Percentiles rank a stretch among this genome's conserved stretches.
phyloP scores from a whole-genome alignment of 78 protist genomes.

The Cyanophora paradoxa region DNA sequence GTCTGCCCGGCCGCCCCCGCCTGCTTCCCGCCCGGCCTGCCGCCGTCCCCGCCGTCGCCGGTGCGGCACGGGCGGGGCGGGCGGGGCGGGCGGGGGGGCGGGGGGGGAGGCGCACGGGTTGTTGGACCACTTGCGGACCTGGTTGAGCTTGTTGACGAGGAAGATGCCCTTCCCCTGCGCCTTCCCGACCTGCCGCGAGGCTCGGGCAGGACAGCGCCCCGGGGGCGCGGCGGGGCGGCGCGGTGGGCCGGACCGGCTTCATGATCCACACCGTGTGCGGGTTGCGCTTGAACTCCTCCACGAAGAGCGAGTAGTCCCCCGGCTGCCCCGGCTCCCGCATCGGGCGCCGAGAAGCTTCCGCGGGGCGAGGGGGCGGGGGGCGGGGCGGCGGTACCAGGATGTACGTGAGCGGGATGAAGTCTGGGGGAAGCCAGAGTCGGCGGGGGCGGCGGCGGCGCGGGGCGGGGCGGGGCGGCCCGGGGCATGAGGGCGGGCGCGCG shows the following conservation, averaged over 20 bases:
- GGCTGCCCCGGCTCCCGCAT: too few relatives aligned
- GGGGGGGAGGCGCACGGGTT: neutral
- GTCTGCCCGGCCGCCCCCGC: too few relatives aligned
- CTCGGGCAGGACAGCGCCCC: too few relatives aligned
- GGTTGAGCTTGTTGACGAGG: slow-evolving; percentile 64
- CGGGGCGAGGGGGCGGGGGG: neutral
- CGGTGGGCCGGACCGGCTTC: slow-evolving; percentile 54
- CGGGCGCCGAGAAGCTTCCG: too few relatives aligned
- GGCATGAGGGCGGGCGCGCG: neutral
- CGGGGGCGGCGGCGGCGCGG: neutral
- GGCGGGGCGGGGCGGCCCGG: neutral
- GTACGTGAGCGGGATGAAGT: slow-evolving; percentile 46
- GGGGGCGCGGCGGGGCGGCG: too few relatives aligned
- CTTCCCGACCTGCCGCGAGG: neutral
- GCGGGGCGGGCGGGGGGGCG: neutral
- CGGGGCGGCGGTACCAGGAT: slow-evolving; percentile 1
- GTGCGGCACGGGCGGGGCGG: neutral
- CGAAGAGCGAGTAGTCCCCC: slow-evolving; percentile 56
- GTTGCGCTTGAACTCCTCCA: slow-evolving; percentile 46
- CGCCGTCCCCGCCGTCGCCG: neutral
- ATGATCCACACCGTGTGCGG: slow-evolving; percentile 63
- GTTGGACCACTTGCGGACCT: slow-evolving; percentile 67
- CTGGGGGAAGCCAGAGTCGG: neutral
- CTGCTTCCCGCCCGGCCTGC: neutral
- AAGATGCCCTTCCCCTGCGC: slow-evolving; percentile 81